These are phyloP conservation scores for Paraleonurus japonicus DNA, from an alignment of 257 asterid species.

Conservation along the genomic window DNA sequence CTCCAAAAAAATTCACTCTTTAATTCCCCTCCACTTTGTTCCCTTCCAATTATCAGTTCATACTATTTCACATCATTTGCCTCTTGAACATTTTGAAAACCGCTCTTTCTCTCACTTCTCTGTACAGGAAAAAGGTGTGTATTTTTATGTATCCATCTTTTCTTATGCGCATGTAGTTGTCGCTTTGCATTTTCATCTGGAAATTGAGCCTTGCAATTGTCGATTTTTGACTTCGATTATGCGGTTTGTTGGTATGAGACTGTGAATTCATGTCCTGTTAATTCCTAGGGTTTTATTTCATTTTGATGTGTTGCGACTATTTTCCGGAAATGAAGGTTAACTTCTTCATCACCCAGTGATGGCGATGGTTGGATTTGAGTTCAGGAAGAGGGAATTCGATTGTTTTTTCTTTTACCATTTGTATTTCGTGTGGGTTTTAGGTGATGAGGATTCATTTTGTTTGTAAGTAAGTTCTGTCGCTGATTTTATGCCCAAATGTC, in stretches of 20 bases:
- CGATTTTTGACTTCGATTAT: not conserved
- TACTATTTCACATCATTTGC: not conserved
- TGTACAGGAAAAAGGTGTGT: slow-evolving; percentile 17
- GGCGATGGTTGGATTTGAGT: not conserved
- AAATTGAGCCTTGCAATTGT: not conserved
- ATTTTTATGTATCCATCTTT: not conserved
- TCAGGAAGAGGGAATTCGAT: not conserved
- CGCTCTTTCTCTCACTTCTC: not conserved
- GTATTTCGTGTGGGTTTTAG: not conserved
- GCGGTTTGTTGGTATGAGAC: not conserved
- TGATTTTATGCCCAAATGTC: not conserved
- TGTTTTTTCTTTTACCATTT: not conserved
- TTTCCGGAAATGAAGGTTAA: not conserved
- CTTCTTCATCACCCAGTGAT: not conserved
- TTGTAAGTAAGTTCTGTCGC: not conserved
- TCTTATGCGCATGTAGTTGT: not conserved
- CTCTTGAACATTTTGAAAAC: slow-evolving; percentile 4
- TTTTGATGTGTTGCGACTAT: not conserved
- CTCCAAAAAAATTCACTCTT: slow-evolving; percentile 25
- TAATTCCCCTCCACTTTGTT: slow-evolving; percentile 41
- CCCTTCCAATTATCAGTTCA: slow-evolving; percentile 26
- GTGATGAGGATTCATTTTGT: not conserved
- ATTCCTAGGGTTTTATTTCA: slow-evolving; percentile 27
- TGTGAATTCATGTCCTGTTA: not conserved
- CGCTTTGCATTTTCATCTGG: not conserved